These are phyloP conservation scores for Eucalyptus marginata DNA, from an alignment of 345 rosid species.

Conservation along the genomic window DNA sequence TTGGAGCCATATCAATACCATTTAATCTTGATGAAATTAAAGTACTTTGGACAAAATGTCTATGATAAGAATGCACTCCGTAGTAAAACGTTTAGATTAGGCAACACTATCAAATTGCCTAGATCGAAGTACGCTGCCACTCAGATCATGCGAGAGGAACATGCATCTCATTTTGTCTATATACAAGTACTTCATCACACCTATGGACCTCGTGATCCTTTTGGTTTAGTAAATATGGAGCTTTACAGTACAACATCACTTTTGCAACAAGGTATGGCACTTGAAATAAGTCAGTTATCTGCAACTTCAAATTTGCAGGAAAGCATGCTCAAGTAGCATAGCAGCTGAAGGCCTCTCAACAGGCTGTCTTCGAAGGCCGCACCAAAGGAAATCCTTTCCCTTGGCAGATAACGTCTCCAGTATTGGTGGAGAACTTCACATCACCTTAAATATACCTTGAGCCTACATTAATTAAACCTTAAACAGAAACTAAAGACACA, in stretches of 20 bases:
- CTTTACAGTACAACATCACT: background rate
- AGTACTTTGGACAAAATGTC: background rate
- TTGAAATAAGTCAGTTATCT: background rate
- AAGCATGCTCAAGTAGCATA: conserved; percentile 61
- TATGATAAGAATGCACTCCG: background rate
- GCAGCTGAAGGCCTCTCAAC: conserved; percentile 67
- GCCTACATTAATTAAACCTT: conserved; percentile 22
- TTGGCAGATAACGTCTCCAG: conserved; percentile 19
- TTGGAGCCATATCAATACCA: background rate
- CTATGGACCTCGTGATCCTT: background rate
- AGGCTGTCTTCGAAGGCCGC: conserved; percentile 76
- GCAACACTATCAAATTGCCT: background rate
- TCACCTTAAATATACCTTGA: conserved; percentile 81
- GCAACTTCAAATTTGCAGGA: conserved; percentile 16
- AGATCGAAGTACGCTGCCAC: background rate
- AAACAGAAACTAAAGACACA: background rate
- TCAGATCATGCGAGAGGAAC: background rate
- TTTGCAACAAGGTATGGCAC: background rate
- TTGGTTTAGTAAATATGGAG: background rate
- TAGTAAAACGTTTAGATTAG: no score
- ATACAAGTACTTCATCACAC: no score
- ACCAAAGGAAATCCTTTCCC: conserved; percentile 64
- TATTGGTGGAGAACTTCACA: conserved; percentile 60
- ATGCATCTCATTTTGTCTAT: background rate
- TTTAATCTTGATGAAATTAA: no score